These are phyloP conservation scores for Melanomma pulvis-pyrius DNA, from an alignment of 495 filamentous ascomycete species.

Conservation along the genomic window DNA sequence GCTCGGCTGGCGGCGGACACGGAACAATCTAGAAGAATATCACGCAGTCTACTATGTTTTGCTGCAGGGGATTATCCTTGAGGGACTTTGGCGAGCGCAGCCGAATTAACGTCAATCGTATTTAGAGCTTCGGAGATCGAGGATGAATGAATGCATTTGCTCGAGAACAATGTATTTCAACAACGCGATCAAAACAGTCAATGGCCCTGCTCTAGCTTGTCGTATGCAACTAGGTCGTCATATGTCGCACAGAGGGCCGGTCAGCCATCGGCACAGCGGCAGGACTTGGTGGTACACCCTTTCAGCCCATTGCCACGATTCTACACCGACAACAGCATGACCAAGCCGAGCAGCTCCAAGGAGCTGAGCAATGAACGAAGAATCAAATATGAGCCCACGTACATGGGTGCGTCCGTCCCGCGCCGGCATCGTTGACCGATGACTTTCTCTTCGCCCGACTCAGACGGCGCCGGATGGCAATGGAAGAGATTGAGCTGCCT, in stretches of 20 bases:
- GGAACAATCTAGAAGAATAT: conserved; percentile 15
- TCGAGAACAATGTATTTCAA: neutral
- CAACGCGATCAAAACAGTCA: neutral
- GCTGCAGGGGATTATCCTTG: conserved; percentile 13
- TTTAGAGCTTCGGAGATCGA: neutral
- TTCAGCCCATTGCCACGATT: too few species aligned
- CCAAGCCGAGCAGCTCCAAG: neutral
- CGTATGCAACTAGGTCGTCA: neutral
- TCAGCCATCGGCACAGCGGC: too few species aligned
- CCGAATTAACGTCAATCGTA: neutral
- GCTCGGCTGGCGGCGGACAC: conserved; percentile 12
- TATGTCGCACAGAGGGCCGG: neutral
- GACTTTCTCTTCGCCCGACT: too few species aligned
- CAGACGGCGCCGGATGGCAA: neutral
- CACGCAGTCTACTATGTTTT: conserved; percentile 16
- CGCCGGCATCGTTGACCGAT: too few species aligned
- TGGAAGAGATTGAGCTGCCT: neutral
- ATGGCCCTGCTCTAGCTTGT: neutral
- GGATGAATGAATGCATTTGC: neutral
- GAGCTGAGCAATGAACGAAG: neutral
- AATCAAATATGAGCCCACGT: neutral
- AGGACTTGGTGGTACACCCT: too few species aligned
- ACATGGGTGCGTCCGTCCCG: neutral
- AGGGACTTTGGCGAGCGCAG: conserved; percentile 10
- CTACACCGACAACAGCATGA: neutral